These are phyloP conservation scores for Lepraria neglecta DNA, from an alignment of 495 filamentous ascomycete genomes.

Conservation along the genomic window DNA sequence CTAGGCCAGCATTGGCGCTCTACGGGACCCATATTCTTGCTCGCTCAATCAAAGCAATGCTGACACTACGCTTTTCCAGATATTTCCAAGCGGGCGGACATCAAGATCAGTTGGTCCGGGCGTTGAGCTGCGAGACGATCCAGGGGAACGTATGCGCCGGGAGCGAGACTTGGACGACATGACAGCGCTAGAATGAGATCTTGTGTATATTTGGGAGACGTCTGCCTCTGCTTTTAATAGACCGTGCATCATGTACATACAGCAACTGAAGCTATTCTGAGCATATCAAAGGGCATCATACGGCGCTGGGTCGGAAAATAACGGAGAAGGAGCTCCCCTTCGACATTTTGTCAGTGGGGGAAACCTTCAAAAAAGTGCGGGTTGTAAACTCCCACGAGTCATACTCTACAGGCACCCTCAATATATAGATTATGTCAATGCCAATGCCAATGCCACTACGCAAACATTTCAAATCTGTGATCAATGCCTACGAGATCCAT, in stretches of 20 bases:
- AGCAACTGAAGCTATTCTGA: background rate
- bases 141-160: slow-evolving; percentile 43
- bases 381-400: background rate
- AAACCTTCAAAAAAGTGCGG: too few relatives aligned
- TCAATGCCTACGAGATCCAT: too few relatives aligned
- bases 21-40: background rate
- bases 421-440: background rate
- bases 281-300: slow-evolving; percentile 1
- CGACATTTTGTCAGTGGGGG: background rate
- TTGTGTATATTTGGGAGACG: background rate
- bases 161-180: slow-evolving; percentile 43
- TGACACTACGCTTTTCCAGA: slow-evolving; percentile 30
- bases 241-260: slow-evolving; percentile 9
- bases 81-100: slow-evolving; percentile 58
- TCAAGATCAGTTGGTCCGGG: slow-evolving; percentile 58
- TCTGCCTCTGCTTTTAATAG: background rate
- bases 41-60: background rate
- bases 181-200: slow-evolving; percentile 40
- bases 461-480: background rate
- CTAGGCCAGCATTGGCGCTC: background rate
- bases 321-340: background rate
- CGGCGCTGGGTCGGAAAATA: background rate
- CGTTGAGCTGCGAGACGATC: slow-evolving; percentile 53
- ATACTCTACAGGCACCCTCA: background rate
- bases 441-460: background rate